A percentile compares a stretch with the other conserved stretches of the same genome.
phyloP scores from a whole-genome alignment of 306 rosid species.

The Ceratonia siliqua region DNA sequence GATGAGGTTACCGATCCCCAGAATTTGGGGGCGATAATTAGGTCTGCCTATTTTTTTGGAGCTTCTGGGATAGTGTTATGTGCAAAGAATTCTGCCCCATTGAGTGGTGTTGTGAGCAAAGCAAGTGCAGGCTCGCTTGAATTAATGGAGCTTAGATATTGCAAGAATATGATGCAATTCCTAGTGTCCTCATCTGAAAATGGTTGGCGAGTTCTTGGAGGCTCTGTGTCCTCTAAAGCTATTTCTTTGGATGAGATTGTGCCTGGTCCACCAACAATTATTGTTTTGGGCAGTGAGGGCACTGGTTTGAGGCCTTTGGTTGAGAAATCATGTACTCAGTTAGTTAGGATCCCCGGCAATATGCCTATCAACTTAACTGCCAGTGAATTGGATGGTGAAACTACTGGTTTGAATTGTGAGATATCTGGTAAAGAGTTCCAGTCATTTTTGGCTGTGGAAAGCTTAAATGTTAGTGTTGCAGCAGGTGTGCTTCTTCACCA shows the following conservation, averaged over 20 bases:
- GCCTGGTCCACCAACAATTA: conserved; percentile 76
- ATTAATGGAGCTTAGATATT: conserved; percentile 84
- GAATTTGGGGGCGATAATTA: conserved; percentile 87
- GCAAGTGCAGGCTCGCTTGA: conserved; percentile 97
- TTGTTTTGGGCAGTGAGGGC: conserved; percentile 95
- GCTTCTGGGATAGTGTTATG: conserved; percentile 89
- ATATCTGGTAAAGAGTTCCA: conserved; percentile 61
- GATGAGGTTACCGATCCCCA: conserved; percentile 98
- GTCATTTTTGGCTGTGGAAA: conserved; percentile 91
- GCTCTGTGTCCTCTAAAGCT: conserved; percentile 77
- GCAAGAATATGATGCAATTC: conserved; percentile 97
- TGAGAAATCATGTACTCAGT: conserved; percentile 86
- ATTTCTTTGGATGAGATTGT: conserved; percentile 61
- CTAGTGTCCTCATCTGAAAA: conserved; percentile 81
- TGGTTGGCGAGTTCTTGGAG: conserved; percentile 92
- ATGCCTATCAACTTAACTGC: conserved; percentile 48
- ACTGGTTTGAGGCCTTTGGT: conserved; percentile 94
- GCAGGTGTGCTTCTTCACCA: conserved; percentile 98
- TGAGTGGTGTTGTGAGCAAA: conserved; percentile 93
- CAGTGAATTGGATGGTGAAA: conserved; percentile 50
- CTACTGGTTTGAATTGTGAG: conserved; percentile 33
- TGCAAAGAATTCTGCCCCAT: conserved; percentile 90
- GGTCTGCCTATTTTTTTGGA: conserved; percentile 90
- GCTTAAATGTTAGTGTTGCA: conserved; percentile 95
- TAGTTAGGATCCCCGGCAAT: conserved; percentile 72